Evolutionary conservation across 495 filamentous ascomycete species (phyloP).

Genomic region (Echria macrotheca): DNA sequence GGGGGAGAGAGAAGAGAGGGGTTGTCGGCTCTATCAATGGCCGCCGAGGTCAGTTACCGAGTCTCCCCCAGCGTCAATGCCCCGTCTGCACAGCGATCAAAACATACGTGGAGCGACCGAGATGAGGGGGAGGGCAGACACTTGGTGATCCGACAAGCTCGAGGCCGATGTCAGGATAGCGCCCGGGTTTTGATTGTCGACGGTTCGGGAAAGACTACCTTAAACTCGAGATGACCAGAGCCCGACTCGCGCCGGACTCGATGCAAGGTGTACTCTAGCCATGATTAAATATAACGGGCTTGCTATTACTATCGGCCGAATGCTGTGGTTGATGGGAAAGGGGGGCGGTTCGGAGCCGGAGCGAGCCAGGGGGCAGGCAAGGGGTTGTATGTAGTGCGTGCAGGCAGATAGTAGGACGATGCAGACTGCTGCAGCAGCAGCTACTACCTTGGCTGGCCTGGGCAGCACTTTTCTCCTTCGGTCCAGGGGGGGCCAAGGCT

Average conservation of each 20-base stretch:
- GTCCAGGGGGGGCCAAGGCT: conserved; percentile 13
- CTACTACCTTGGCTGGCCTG: neutral
- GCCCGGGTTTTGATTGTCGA: no score
- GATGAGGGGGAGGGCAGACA: no score
- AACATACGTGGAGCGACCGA: no score
- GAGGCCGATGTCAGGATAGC: no score
- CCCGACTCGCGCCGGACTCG: no score
- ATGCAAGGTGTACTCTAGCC: conserved; percentile 14
- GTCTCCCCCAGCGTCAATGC: no score
- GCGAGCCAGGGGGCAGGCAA: no score
- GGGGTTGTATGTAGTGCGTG: neutral
- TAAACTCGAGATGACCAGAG: no score
- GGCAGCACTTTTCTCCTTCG: neutral
- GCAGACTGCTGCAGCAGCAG: neutral
- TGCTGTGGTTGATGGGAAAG: conserved; percentile 1
- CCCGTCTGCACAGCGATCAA: no score
- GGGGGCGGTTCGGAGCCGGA: conserved; percentile 10
- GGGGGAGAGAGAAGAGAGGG: no score
- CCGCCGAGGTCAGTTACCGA: no score
- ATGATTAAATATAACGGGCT: conserved; percentile 26
- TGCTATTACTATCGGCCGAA: conserved; percentile 13
- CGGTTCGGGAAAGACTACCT: neutral
- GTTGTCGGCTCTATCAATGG: conserved; percentile 7
- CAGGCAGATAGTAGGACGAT: neutral
- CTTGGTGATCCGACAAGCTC: no score